These are phyloP conservation scores for Podospora didyma DNA, from an alignment of 495 filamentous ascomycete species.

Conservation along the genomic window DNA sequence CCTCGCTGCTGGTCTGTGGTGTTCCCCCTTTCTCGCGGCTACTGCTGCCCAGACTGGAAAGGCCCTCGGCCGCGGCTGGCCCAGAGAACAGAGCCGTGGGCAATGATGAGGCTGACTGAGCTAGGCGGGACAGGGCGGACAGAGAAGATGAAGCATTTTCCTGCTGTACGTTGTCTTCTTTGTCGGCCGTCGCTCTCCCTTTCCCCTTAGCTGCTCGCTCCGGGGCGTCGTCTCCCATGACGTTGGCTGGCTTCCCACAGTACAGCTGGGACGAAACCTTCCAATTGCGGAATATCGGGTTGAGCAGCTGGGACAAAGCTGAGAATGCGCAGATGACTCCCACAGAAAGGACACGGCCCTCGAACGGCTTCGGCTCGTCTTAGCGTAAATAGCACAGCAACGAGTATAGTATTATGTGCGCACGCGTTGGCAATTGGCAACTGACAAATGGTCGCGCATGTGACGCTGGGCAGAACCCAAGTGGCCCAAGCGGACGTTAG, in stretches of 20 bases:
- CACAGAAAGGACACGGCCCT: too few relatives aligned
- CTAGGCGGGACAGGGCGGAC: slow-evolving; percentile 16
- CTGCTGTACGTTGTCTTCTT: neutral
- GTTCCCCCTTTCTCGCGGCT: slow-evolving; percentile 21
- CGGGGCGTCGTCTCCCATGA: neutral
- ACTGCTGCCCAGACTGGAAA: slow-evolving; percentile 9
- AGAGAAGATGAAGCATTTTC: neutral
- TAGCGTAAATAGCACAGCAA: too few relatives aligned
- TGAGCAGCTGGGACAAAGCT: too few relatives aligned
- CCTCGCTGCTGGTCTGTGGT: slow-evolving; percentile 11
- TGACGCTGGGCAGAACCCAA: too few relatives aligned
- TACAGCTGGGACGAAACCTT: neutral
- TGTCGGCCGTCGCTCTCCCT: neutral
- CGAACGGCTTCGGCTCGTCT: too few relatives aligned
- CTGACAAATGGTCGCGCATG: too few relatives aligned
- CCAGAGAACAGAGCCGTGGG: slow-evolving; percentile 19
- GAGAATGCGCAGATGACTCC: too few relatives aligned
- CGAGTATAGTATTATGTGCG: too few relatives aligned
- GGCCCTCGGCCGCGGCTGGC: neutral
- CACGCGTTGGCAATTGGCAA: too few relatives aligned
- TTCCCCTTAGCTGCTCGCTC: neutral
- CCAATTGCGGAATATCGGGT: too few relatives aligned
- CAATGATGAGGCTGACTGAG: slow-evolving; percentile 22
- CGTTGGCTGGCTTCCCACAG: neutral
- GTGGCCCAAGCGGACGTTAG: too few relatives aligned